Evolutionary conservation across 148 eudicot species (phyloP).

Genomic region (Silene conica): DNA sequence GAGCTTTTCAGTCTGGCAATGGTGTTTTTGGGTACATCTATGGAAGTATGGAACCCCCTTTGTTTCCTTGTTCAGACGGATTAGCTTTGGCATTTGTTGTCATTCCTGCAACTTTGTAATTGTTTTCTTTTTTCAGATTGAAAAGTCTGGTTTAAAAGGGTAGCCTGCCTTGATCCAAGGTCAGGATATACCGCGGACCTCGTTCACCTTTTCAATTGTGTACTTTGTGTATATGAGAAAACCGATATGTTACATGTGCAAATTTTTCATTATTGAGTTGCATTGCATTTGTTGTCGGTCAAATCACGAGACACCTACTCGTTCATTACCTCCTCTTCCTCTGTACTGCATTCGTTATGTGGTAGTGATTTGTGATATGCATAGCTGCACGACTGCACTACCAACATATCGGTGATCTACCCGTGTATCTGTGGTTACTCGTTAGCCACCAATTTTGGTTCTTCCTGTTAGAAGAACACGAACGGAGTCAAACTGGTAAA

Average conservation of each 20-base stretch:
- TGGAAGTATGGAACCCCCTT: not conserved
- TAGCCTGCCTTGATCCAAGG: not conserved
- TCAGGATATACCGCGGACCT: not conserved
- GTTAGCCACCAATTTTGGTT: too few relatives aligned
- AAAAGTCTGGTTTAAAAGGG: not conserved
- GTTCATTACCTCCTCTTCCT: not conserved
- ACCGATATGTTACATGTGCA: constrained; percentile 23
- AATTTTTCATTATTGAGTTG: constrained; percentile 3
- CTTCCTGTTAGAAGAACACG: too few relatives aligned
- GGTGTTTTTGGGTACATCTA: constrained; percentile 11
- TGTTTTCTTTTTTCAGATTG: not conserved
- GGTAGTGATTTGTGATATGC: not conserved
- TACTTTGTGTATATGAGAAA: constrained; percentile 24
- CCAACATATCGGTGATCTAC: too few relatives aligned
- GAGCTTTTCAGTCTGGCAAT: constrained; percentile 19
- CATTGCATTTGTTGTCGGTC: not conserved
- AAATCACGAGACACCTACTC: too few relatives aligned
- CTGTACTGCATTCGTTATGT: not conserved
- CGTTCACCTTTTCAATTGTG: not conserved
- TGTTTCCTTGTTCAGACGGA: constrained; percentile 10
- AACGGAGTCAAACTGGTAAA: too few relatives aligned
- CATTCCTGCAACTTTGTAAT: constrained; percentile 12
- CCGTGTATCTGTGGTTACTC: too few relatives aligned
- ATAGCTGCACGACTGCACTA: too few relatives aligned
- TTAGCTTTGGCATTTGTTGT: constrained; percentile 19